Evolutionary conservation across 2,329 filamentous ascomycete genomes (phyloP).

Genomic region (Dryadomyces sulphureus): DNA sequence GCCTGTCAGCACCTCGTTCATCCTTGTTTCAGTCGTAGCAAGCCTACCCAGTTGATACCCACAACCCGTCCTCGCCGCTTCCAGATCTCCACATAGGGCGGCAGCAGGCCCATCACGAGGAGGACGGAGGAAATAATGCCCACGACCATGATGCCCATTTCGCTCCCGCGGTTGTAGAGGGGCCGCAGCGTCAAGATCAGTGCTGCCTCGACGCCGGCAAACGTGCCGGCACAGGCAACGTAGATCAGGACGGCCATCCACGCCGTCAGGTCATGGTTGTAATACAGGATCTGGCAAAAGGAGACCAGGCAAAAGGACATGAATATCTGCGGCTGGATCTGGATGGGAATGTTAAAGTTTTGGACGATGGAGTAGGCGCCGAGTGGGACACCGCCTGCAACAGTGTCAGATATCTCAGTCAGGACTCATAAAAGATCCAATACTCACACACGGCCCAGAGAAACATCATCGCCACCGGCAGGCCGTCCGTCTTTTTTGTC

Average conservation of each 20-base stretch:
- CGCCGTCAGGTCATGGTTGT: conserved; percentile 23
- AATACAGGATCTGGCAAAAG: conserved; percentile 24
- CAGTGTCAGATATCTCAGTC: not conserved
- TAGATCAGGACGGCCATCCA: conserved; percentile 30
- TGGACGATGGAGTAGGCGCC: conserved; percentile 24
- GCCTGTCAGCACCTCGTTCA: not conserved
- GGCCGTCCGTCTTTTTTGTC: conserved; percentile 44
- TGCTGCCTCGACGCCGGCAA: conserved; percentile 38
- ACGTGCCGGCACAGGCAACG: conserved; percentile 23
- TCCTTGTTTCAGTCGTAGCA: not conserved
- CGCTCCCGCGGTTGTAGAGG: conserved; percentile 36
- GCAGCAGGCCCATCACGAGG: conserved; percentile 39
- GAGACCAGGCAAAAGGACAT: conserved; percentile 22
- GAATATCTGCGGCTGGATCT: conserved; percentile 27
- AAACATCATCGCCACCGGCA: conserved; percentile 46
- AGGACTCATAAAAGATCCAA: not conserved
- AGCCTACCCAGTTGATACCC: conserved; percentile 36
- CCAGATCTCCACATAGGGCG: conserved; percentile 47
- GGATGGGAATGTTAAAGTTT: conserved; percentile 26
- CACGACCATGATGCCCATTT: conserved; percentile 38
- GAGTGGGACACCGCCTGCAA: conserved; percentile 23
- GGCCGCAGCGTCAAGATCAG: conserved; percentile 43
- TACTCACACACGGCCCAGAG: conserved; percentile 42
- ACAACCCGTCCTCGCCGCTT: conserved; percentile 46
- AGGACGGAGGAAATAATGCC: conserved; percentile 44